These are phyloP conservation scores for Cytospora chrysosperma DNA, from an alignment of 2,329 filamentous ascomycete genomes.

Conservation along the genomic window DNA sequence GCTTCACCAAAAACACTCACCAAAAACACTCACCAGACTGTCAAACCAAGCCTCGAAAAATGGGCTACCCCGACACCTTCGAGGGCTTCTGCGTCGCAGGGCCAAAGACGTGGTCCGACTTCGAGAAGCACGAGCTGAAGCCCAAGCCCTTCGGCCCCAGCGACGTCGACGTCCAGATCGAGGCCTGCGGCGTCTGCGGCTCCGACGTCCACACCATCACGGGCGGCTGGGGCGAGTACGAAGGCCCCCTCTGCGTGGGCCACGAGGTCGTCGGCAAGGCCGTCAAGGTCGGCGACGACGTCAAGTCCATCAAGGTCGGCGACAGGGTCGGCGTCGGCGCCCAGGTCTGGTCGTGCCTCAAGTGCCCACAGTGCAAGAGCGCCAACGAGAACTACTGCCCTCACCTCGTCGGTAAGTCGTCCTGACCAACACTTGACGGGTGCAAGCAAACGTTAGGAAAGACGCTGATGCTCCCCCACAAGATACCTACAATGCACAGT, in stretches of 20 bases:
- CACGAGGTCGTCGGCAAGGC: conserved; percentile 61
- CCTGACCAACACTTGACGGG: too few relatives aligned
- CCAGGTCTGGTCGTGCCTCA: conserved; percentile 57
- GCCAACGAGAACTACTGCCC: conserved; percentile 53
- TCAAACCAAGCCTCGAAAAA: conserved; percentile 26
- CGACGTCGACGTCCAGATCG: conserved; percentile 71
- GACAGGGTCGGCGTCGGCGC: conserved; percentile 66
- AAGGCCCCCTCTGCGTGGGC: conserved; percentile 52
- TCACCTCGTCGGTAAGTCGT: conserved; percentile 38
- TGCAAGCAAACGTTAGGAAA: too few relatives aligned
- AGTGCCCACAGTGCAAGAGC: conserved; percentile 46
- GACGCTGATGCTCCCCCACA: background rate
- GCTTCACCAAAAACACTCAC: too few relatives aligned
- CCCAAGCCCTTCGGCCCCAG: conserved; percentile 68
- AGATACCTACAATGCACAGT: conserved; percentile 59
- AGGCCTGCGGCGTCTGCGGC: conserved; percentile 63
- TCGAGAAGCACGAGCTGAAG: conserved; percentile 38
- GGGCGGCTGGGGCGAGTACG: conserved; percentile 50
- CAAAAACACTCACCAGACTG: background rate
- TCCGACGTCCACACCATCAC: conserved; percentile 60
- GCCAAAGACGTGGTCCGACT: conserved; percentile 43
- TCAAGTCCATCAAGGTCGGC: conserved; percentile 52
- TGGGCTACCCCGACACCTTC: conserved; percentile 47
- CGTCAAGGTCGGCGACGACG: conserved; percentile 43
- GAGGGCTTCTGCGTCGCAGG: conserved; percentile 44